Evolutionary conservation across 2,329 filamentous ascomycete genomes (phyloP), one percentile per base, ranked within the genome.

Genomic region (Aureobasidium mangrovei): DNA sequence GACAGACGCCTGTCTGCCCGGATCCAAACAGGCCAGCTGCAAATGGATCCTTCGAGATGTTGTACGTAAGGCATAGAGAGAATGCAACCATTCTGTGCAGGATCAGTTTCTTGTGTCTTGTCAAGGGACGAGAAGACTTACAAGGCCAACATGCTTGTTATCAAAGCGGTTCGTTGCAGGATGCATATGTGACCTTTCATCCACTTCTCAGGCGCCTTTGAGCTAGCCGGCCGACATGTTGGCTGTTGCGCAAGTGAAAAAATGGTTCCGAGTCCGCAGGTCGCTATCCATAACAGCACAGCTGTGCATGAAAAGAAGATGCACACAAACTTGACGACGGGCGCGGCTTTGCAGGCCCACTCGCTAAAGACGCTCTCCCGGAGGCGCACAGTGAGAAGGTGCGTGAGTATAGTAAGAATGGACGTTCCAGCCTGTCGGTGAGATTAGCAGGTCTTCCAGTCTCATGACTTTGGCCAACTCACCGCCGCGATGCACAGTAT

Each of bases 1-100:
- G 12, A 29, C 38, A 51, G 29, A 51, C 29, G 9, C 29, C 26
- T 6, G 29, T 8, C 24, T 27, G 38, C 24, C 18, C 27, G 33
- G 47, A 42, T 41, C 47, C 47, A 35, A 51, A 41, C 47, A 51
- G 38, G 5, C 47, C 47, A 32, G 38, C 47, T 51, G 47, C 18
- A 7, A 42, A 51, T 4, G 47, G 38, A 35, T 51, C 47, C 9
- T 41, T 24, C 18, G 47, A 51, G 10, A 42, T 24, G 31, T 51
- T 51, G 29, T 51, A 51, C 4, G 47, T 51, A 12, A 51, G 33
- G 35, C 47, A 51, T n/a, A 51, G 28, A n/a, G 42, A 6, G 31
- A 51, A 51, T 10, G 36, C 41, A 42, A 51, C 36, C 8, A 51
- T 51, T n/a, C 47, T 51, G 4, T 35, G 2, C 18, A 24, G 26